Conservation (phyloP, 225 moss, liverwort and hornwort genomes). For the Pseudisothecium myosuroides region DNA sequence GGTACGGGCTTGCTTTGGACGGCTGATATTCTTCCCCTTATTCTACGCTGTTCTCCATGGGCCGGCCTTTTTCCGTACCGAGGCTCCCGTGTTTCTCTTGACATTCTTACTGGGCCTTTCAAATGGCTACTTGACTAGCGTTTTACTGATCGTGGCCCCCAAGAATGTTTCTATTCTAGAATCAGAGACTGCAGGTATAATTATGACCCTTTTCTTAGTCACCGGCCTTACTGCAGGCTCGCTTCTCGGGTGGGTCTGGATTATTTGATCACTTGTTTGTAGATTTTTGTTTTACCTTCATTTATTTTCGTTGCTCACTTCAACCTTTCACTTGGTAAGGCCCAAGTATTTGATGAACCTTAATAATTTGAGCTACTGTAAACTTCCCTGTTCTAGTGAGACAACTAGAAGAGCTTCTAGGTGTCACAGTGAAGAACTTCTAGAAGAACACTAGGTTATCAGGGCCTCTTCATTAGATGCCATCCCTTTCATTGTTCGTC, state of each 20-base stretch:
- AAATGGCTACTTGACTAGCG: constrained; percentile 75
- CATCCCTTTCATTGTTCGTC: not conserved
- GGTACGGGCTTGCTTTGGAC: constrained; percentile 35
- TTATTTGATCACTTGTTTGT: constrained; percentile 20
- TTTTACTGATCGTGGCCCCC: constrained; percentile 61
- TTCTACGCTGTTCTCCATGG: constrained; percentile 56
- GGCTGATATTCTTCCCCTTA: constrained; percentile 63
- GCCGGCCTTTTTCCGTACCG: constrained; percentile 50
- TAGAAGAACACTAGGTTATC: not conserved
- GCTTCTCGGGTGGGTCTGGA: constrained; percentile 55
- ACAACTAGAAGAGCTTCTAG: not conserved
- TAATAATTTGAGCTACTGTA: constrained; percentile 6
- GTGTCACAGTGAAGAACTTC: not conserved
- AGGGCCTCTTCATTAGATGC: not conserved
- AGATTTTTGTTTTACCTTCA: not conserved
- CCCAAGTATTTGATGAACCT: not conserved
- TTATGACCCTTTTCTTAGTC: constrained; percentile 61
- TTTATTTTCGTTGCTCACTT: not conserved
- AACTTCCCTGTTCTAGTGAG: not conserved
- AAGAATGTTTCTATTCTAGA: constrained; percentile 54
- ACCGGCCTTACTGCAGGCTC: constrained; percentile 24
- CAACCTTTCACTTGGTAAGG: not conserved
- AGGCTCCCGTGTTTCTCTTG: constrained; percentile 52
- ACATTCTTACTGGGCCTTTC: constrained; percentile 61
- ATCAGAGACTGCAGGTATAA: constrained; percentile 55